A percentile compares a stretch with the other conserved stretches of the same genome.
Conservation (phyloP, 306 rosid species). For the Quercus robur region DNA sequence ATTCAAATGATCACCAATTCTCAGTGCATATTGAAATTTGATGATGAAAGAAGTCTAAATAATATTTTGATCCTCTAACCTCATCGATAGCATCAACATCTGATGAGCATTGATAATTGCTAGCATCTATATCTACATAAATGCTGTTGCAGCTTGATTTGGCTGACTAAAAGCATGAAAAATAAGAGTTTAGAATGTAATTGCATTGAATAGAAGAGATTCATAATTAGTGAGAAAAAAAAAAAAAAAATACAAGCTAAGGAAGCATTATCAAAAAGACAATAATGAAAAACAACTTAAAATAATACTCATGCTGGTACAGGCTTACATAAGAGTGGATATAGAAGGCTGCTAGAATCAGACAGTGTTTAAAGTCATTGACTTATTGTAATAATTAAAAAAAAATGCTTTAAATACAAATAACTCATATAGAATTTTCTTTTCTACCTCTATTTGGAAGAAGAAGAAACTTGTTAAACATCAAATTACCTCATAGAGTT, state of each 20-base stretch:
- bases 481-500: slow-evolving; percentile 8
- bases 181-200: neutral
- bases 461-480: neutral
- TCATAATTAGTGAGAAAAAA: neutral
- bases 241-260: neutral
- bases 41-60: neutral
- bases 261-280: neutral
- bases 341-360: too few relatives aligned
- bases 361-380: too few relatives aligned
- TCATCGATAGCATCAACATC: slow-evolving; percentile 14
- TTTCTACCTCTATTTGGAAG: too few relatives aligned
- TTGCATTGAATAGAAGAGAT: neutral
- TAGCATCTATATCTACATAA: slow-evolving; percentile 9
- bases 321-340: too few relatives aligned
- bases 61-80: neutral
- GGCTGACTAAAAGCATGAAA: slow-evolving; percentile 11
- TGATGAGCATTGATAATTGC: slow-evolving; percentile 8
- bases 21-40: neutral
- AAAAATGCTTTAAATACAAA: too few relatives aligned
- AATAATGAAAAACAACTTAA: too few relatives aligned
- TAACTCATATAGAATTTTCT: too few relatives aligned
- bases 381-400: too few relatives aligned
- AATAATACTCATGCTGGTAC: too few relatives aligned
- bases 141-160: slow-evolving; percentile 17
- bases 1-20: neutral